Base-by-base conservation (phyloP, 2,329 filamentous ascomycete genomes). In the Teratosphaeria pseudoeucalypti region DNA sequence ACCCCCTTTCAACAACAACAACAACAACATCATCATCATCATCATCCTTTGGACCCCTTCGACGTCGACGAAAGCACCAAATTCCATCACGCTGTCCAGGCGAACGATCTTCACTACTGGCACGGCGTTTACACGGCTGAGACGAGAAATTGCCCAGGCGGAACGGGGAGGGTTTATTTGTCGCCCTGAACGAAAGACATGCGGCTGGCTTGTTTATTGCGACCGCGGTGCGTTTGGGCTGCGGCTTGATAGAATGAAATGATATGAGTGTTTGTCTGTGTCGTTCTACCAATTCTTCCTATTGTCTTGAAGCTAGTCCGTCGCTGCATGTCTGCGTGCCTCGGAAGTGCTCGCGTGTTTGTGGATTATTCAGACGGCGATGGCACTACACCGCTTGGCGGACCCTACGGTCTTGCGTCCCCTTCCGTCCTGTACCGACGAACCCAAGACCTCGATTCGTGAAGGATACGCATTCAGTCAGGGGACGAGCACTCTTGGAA, bases 31-130 rank as follows among this genome's bases (percentile, higher is more conserved):
- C 59, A 60, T 56, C 59, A 43, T n/a, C 58, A 29, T 5, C 29
- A 29, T 29, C 29, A 29, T 29, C 54, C 29, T 58, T 59, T 64
- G 63, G 60, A 63, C 61, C 64, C 65, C 62, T 66, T 66, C 62
- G 65, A 65, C 65, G 62, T 62, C 60, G 43, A 65, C 61, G 61
- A 49, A 63, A 58, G 56, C 60, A 57, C 55, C 53, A 4, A 2
- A 32, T 54, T 23, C 53, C 26, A 29, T 49, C n/a, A 49, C 19
- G 9, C n/a, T 19, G 16, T n/a, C 2, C 16, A 5, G 43, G 16
- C n/a, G 9, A 19, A 11, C 43, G n/a, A 5, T 9, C 23, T 49
- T n/a, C 19, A 49, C 43, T 19, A 49, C 43, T n/a, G 23, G 43
- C 43, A 49, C 43, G 43, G 43, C 43, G 43, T 49, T 49, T 49